Evolutionary conservation across 352 stramenopile genomes (phyloP).

Genomic region (Globisporangium polare): DNA sequence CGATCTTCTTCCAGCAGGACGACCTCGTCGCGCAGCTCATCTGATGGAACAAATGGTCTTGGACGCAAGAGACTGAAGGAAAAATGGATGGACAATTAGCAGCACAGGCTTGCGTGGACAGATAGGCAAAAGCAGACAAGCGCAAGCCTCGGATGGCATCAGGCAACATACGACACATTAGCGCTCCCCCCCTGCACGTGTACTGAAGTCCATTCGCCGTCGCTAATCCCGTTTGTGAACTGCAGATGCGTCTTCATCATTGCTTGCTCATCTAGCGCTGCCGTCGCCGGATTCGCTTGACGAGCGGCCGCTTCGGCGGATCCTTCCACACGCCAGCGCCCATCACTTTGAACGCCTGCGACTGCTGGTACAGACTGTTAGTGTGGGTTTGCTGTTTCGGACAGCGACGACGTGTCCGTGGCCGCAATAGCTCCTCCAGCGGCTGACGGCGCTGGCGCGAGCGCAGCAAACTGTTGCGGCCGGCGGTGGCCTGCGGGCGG

Average conservation of each 20-base stretch:
- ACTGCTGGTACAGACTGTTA: neutral
- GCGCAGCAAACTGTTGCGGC: constrained; percentile 18
- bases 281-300: neutral
- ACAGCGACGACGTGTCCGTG: neutral
- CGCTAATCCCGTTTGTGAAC: neutral
- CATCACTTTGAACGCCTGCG: neutral
- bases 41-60: constrained; percentile 4
- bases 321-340: neutral
- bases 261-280: neutral
- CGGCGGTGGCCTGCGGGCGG: constrained; percentile 14
- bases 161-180: neutral
- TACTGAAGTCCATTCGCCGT: neutral
- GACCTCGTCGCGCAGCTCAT: constrained; percentile 37
- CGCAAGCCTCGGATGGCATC: neutral
- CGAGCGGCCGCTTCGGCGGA: neutral
- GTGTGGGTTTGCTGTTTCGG: neutral
- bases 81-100: neutral
- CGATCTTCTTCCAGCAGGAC: constrained; percentile 74
- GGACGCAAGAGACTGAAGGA: neutral
- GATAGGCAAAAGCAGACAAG: neutral
- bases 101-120: neutral
- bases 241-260: neutral
- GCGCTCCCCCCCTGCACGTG: neutral
- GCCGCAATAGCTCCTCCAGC: constrained; percentile 3
- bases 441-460: constrained; percentile 6